Evolutionary conservation across 352 stramenopile species (phyloP), one percentile per base, ranked within the genome.

Genomic region (Pythium coloratum): DNA sequence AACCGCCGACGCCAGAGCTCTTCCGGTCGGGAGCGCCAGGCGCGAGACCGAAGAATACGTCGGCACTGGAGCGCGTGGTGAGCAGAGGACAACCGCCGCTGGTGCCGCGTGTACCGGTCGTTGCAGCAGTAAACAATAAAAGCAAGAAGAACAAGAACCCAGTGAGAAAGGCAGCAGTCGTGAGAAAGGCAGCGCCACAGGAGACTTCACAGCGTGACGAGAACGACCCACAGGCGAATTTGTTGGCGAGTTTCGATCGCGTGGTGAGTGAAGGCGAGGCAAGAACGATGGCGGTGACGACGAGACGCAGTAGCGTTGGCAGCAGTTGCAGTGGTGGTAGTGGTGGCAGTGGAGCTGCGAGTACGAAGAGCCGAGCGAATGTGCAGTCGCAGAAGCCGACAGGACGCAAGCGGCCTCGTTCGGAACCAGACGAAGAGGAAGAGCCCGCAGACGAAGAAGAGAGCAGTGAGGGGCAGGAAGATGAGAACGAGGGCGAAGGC

Each of bases 171-270:
- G 20, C 34, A 2, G 14, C 33, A 12, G 10, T 36, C 3, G 34
- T 24, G 8, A 57, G n/a, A 10, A 57, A 38, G 32, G 47, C 12
- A 9, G 47, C 18, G 13, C 7, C 47, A 14, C 20, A 13, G 14
- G 26, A 55, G 26, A 16, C 47, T 34, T 34, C 47, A 6, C 47
- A 7, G 8, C 47, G 20, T 1, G 47, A 32, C 47, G 47, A 55
- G 10, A 34, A 55, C 47, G 47, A 34, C 47, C 47, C 20, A 33
- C 47, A 30, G 12, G 38, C 53, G 9, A 55, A 33, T 36, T 40
- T 67, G 38, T 14, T 47, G 16, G 61, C 51, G 61, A 61, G 32
- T 56, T 67, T 67, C 61, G 58, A 67, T 36, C 61, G 61, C 13
- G 40, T 67, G 6, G 51, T 67, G 40, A 61, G 61, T 33, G 60